phyloP scores from a whole-genome alignment of 495 filamentous ascomycete genomes.

The Glarea lozoyensis region DNA sequence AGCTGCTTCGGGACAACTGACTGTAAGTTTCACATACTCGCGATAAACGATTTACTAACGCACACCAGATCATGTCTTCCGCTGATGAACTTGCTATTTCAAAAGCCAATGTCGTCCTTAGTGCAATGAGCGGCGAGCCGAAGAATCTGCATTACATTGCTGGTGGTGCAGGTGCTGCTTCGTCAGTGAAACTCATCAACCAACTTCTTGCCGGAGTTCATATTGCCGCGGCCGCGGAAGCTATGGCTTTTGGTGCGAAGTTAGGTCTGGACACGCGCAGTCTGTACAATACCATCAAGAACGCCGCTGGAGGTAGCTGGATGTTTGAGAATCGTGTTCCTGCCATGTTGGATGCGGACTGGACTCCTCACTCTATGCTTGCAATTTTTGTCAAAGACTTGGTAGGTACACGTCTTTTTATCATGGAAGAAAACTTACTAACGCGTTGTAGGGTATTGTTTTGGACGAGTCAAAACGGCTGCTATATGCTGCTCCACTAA shows the following conservation, averaged over 20 bases:
- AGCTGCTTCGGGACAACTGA: constrained; percentile 65
- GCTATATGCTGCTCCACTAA: constrained; percentile 1
- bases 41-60: background rate
- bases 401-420: background rate
- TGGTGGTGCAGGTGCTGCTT: constrained; percentile 63
- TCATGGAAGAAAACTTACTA: background rate
- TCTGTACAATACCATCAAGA: constrained; percentile 56
- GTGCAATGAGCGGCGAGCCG: constrained; percentile 48
- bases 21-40: constrained; percentile 17
- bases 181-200: constrained; percentile 53
- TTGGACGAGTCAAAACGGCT: constrained; percentile 7
- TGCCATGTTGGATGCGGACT: constrained; percentile 38
- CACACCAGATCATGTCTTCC: constrained; percentile 55
- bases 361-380: constrained; percentile 8
- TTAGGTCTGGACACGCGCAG: constrained; percentile 55
- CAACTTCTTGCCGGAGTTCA: constrained; percentile 55
- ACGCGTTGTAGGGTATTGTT: constrained; percentile 2
- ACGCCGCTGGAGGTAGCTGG: constrained; percentile 59
- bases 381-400: constrained; percentile 12
- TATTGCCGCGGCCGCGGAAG: constrained; percentile 54
- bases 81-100: constrained; percentile 45
- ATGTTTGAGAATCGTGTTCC: constrained; percentile 50
- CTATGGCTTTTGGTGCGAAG: constrained; percentile 52
- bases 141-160: constrained; percentile 61
- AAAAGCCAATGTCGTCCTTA: constrained; percentile 40